Evolutionary conservation across 495 filamentous ascomycete species (phyloP), one percentile per base, ranked within the genome.

Genomic region (Coniosporium apollinis): DNA sequence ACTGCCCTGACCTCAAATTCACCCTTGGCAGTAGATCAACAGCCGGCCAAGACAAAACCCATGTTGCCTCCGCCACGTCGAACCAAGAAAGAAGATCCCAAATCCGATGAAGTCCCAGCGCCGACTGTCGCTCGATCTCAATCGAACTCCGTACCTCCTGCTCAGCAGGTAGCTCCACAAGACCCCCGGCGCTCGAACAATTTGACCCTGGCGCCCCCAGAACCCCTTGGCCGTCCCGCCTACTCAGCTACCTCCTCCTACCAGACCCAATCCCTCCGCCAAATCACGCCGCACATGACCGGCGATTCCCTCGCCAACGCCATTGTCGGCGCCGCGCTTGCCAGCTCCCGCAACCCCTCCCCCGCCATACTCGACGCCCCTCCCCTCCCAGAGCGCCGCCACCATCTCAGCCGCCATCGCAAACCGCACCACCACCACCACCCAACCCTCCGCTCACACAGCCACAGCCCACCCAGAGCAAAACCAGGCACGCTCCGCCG

Each of bases 281-380:
- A 43, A 8, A 41, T 54, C 24, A 47, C 45, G 16, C 49, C 51
- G n/a, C 41, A 53, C 40, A 44, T 68, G 45, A 60, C 59, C 28
- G 61, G 65, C 43, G 63, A 68, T 43, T 60, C 59, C 9, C 59
- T 72, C 5, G 72, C 72, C 15, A 74, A 85, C 55, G 83, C 89
- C 34, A 85, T 93, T 43, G 67, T 89, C 26, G 89, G 84, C 16
- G 81, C 83, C 32, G 82, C 78, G 36, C 61, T 97, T 3, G 87
- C 84, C 26, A 78, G 84, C 4, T 70, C 79, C 2, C 69, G 74
- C 3, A 67, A 68, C 19, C 50, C 57, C 9, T 75, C 78, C 2
- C 70, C 69, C 16, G 50, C 58, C 22, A 56, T 51, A 45, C 51
- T 53, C 24, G 29, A 58, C 2, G 54, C 58, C 1, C 67, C 56